These are phyloP conservation scores for Pistacia vera DNA, from an alignment of 345 rosid genomes.

Conservation along the genomic window DNA sequence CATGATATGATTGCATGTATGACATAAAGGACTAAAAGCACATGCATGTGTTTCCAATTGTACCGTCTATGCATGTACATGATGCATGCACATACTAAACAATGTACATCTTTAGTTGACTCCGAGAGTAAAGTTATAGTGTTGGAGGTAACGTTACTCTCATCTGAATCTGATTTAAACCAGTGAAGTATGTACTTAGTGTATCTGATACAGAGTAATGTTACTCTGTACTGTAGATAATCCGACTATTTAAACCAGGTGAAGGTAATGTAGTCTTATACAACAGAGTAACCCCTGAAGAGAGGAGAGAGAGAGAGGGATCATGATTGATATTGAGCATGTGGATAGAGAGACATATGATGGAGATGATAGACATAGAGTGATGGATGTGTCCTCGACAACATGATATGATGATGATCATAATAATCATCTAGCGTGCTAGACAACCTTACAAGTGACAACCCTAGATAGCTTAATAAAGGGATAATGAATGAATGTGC, in stretches of 20 bases:
- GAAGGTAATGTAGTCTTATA: too few relatives aligned
- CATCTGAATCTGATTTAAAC: too few relatives aligned
- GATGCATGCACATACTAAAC: too few relatives aligned
- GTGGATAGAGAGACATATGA: constrained; percentile 7
- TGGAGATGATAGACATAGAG: neutral
- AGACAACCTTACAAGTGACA: constrained; percentile 14
- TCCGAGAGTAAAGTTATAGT: too few relatives aligned
- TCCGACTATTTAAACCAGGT: too few relatives aligned
- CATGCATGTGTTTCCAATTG: neutral
- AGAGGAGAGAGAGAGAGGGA: constrained; percentile 9
- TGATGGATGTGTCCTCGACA: neutral
- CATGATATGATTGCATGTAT: neutral
- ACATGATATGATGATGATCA: neutral
- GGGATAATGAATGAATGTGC: constrained; percentile 22
- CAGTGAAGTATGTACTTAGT: too few relatives aligned
- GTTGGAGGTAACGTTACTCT: too few relatives aligned
- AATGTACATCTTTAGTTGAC: too few relatives aligned
- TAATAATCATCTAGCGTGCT: constrained; percentile 22
- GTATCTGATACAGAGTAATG: too few relatives aligned
- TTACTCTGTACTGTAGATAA: too few relatives aligned
- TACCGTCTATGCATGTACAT: too few relatives aligned
- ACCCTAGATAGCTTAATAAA: constrained; percentile 9
- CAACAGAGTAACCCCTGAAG: neutral
- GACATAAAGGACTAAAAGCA: neutral
- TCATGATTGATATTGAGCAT: neutral